phyloP scores from a whole-genome alignment of 768 basidiomycete species.

The Panaeolus cyanescens region DNA sequence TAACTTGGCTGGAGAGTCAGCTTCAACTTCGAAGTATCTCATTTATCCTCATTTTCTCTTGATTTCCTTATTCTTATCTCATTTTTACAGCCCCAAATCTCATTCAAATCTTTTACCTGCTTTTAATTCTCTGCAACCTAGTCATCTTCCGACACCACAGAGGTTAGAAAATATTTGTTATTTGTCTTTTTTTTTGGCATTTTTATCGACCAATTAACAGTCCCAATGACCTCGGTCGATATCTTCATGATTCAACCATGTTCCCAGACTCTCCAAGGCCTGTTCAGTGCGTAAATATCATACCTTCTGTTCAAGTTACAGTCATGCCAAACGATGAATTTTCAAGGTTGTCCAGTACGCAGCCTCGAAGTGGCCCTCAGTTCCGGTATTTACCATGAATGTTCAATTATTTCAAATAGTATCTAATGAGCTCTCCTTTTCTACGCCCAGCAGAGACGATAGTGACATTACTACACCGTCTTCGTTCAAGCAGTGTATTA shows the following conservation, averaged over 20 bases:
- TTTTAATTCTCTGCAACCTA: conserved; percentile 21
- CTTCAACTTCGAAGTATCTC: not conserved
- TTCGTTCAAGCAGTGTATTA: conserved; percentile 38
- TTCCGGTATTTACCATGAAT: conserved; percentile 8
- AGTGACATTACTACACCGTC: conserved; percentile 13
- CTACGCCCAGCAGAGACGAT: conserved; percentile 9
- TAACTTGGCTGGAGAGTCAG: not conserved
- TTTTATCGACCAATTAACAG: conserved; percentile 8
- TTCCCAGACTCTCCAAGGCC: conserved; percentile 25
- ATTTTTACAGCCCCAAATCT: conserved; percentile 14
- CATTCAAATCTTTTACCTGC: conserved; percentile 22
- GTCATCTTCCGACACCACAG: conserved; percentile 28
- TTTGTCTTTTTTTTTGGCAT: not conserved
- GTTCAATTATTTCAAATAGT: conserved; percentile 2
- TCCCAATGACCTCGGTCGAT: conserved; percentile 23
- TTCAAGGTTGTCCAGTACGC: not conserved
- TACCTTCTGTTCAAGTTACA: not conserved
- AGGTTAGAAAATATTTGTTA: conserved; percentile 16
- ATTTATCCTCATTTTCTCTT: not conserved
- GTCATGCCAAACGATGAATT: not conserved
- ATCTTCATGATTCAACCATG: conserved; percentile 18
- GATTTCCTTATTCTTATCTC: not conserved
- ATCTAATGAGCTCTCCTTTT: not conserved
- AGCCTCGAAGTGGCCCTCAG: not conserved
- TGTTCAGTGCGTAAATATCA: conserved; percentile 11